Evolutionary conservation across 495 filamentous ascomycete genomes (phyloP).

Genomic region (Talaromyces nanjingensis): DNA sequence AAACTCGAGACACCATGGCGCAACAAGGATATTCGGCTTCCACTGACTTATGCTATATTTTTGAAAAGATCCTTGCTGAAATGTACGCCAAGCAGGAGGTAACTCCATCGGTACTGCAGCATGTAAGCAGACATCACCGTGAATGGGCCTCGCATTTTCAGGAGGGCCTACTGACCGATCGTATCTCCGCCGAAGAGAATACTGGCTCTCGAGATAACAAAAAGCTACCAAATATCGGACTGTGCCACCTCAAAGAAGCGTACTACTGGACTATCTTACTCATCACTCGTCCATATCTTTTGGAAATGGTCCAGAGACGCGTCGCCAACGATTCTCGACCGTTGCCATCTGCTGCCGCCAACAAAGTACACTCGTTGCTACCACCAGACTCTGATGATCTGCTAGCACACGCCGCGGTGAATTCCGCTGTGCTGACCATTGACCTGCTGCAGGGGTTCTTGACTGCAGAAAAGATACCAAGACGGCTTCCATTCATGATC

Average conservation of each 20-base stretch:
- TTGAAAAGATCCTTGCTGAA: conserved; percentile 58
- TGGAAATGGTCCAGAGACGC: conserved; percentile 1
- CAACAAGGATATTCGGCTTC: no score
- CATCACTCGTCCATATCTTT: conserved; percentile 31
- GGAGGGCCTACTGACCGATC: neutral
- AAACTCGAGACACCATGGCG: no score
- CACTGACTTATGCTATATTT: conserved; percentile 42
- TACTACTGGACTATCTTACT: conserved; percentile 19
- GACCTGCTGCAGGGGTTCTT: conserved; percentile 9
- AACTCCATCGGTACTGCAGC: conserved; percentile 56
- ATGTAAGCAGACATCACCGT: conserved; percentile 53
- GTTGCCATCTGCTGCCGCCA: neutral
- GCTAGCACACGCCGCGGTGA: conserved; percentile 11
- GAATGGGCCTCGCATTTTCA: neutral
- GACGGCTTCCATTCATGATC: conserved; percentile 61
- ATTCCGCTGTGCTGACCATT: conserved; percentile 11
- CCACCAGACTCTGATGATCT: neutral
- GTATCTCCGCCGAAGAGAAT: neutral
- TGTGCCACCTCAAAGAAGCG: conserved; percentile 12
- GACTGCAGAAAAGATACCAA: conserved; percentile 33
- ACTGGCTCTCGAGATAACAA: neutral
- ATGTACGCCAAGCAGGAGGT: conserved; percentile 66
- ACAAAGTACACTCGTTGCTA: neutral
- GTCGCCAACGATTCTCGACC: neutral
- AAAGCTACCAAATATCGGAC: conserved; percentile 5